Evolutionary conservation across 306 rosid species (phyloP).

Genomic region (Vigna reflexopilosa): DNA sequence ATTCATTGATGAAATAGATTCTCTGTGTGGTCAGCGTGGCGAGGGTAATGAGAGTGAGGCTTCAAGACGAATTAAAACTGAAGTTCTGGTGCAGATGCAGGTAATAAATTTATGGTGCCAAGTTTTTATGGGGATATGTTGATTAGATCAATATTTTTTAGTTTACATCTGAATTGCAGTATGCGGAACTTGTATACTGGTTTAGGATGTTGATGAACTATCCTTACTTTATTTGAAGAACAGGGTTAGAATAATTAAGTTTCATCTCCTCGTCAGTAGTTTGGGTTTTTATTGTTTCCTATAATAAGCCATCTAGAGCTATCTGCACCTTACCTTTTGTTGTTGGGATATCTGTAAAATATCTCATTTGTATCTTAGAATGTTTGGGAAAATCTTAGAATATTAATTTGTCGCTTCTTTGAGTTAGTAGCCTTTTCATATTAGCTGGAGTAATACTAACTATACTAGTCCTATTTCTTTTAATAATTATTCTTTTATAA

Average conservation of each 20-base stretch:
- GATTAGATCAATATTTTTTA: conserved; percentile 25
- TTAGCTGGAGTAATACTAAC: neutral
- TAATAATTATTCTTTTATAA: neutral
- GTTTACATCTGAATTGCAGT: conserved; percentile 35
- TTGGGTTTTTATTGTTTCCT: conserved; percentile 16
- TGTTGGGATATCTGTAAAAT: neutral
- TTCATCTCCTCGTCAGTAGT: neutral
- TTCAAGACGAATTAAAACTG: conserved; percentile 97
- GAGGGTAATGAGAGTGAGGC: conserved; percentile 99
- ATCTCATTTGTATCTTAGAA: neutral
- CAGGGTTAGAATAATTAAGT: neutral
- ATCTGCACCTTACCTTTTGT: neutral
- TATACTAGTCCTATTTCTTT: neutral
- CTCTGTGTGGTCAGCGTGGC: conserved; percentile 95
- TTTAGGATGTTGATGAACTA: neutral
- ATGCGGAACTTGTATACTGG: neutral
- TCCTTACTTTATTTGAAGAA: neutral
- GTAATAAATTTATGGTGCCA: conserved; percentile 54
- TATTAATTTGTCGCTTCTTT: neutral
- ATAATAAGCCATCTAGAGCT: neutral
- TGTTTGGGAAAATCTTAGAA: neutral
- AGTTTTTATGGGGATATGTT: conserved; percentile 26
- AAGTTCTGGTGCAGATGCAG: conserved; percentile 99
- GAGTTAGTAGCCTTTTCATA: neutral
- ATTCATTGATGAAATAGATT: conserved; percentile 97